Conservation (phyloP, 2,329 filamentous ascomycete genomes). For the Cladophialophora immunda region DNA sequence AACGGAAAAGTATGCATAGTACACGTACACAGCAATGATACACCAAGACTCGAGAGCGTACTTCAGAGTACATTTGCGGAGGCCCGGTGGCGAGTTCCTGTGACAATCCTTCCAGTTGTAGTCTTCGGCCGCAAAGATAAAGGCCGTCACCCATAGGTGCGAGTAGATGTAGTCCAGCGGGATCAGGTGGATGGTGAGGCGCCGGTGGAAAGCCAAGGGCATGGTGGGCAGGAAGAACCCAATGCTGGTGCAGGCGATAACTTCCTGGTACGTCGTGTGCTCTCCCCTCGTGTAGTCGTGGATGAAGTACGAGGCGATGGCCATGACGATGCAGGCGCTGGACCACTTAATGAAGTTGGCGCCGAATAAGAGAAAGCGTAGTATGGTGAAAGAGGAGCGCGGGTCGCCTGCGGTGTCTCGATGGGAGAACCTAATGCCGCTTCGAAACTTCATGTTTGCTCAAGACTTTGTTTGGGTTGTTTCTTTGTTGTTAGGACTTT, state of each 20-base stretch:
- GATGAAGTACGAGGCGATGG: slow-evolving; percentile 22
- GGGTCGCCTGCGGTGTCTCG: not conserved
- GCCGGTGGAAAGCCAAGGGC: slow-evolving; percentile 11
- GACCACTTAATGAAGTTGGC: slow-evolving; percentile 17
- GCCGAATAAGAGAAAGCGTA: slow-evolving; percentile 5
- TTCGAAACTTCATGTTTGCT: slow-evolving; percentile 14
- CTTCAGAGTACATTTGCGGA: slow-evolving; percentile 12
- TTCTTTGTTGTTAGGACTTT: too few relatives aligned
- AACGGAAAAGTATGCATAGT: not conserved
- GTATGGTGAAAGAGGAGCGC: not conserved
- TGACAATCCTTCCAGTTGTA: slow-evolving; percentile 44
- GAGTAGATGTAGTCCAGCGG: slow-evolving; percentile 21
- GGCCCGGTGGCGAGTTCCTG: slow-evolving; percentile 1
- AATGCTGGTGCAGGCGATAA: slow-evolving; percentile 44
- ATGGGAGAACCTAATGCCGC: not conserved
- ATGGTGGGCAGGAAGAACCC: slow-evolving; percentile 20
- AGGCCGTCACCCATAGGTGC: slow-evolving; percentile 55
- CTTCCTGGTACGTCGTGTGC: slow-evolving; percentile 70
- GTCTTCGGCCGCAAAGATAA: slow-evolving; percentile 58
- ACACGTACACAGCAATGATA: slow-evolving; percentile 21
- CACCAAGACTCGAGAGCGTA: slow-evolving; percentile 21
- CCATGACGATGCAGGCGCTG: slow-evolving; percentile 22
- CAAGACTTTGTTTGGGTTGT: too few relatives aligned
- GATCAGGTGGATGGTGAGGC: slow-evolving; percentile 9
- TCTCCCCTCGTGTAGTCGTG: slow-evolving; percentile 15